Conservation (phyloP, 73 alveolate species). For the Symbiodinium pilosum region DNA sequence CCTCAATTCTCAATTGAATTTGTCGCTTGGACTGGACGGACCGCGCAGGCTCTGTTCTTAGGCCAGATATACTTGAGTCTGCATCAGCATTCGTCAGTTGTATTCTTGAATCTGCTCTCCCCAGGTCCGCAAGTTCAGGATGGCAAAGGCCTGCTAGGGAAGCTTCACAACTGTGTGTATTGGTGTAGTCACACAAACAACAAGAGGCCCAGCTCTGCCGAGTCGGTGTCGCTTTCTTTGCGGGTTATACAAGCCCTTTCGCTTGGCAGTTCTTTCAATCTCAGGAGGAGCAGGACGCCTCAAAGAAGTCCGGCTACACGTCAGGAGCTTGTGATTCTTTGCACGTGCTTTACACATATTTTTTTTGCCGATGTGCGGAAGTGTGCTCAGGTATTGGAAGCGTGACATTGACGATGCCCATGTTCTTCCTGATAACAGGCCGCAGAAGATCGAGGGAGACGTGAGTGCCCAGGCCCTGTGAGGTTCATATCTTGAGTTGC, state of each 20-base stretch:
- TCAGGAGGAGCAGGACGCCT: not conserved
- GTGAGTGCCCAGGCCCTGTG: not conserved
- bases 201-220: not conserved
- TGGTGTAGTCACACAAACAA: not conserved
- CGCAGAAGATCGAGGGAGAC: slow-evolving; percentile 43
- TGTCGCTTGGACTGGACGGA: too few species aligned
- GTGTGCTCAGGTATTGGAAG: slow-evolving; percentile 27
- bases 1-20: too few species aligned
- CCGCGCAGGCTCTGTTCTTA: too few species aligned
- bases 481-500: too few species aligned
- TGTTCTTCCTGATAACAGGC: slow-evolving; percentile 54
- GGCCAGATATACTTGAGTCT: too few species aligned
- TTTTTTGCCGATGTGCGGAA: too few species aligned
- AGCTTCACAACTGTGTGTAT: too few species aligned
- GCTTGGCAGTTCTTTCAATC: not conserved
- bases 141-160: not conserved
- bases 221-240: not conserved
- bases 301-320: slow-evolving; percentile 11
- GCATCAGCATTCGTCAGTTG: too few species aligned
- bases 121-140: too few species aligned
- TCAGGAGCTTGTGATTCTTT: not conserved
- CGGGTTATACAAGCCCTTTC: not conserved
- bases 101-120: too few species aligned
- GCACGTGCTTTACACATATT: too few species aligned
- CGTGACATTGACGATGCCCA: slow-evolving; percentile 64